Evolutionary conservation across 2,329 filamentous ascomycete genomes (phyloP).

Genomic region (Onygenales sp.): DNA sequence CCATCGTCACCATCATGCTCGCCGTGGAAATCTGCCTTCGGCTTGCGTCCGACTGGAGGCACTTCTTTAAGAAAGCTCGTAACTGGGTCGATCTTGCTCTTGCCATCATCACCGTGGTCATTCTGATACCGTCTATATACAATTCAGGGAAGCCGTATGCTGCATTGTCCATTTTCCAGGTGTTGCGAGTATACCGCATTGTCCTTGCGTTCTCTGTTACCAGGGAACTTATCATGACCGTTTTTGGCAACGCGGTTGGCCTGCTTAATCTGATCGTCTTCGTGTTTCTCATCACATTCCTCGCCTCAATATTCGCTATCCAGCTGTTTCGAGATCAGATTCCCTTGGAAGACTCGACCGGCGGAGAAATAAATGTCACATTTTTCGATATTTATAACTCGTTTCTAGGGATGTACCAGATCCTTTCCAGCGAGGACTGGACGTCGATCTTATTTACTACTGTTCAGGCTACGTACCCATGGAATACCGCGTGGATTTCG

Average conservation of each 20-base stretch:
- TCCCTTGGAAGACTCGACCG: constrained; percentile 51
- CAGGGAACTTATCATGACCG: constrained; percentile 70
- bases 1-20: constrained; percentile 66
- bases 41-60: constrained; percentile 67
- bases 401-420: constrained; percentile 95
- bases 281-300: constrained; percentile 88
- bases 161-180: constrained; percentile 89
- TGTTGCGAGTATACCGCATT: constrained; percentile 81
- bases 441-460: constrained; percentile 77
- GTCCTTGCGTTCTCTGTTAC: constrained; percentile 85
- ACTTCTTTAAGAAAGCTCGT: constrained; percentile 62
- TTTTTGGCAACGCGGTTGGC: constrained; percentile 85
- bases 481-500: constrained; percentile 80
- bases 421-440: constrained; percentile 95
- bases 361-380: constrained; percentile 57
- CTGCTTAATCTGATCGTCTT: constrained; percentile 91
- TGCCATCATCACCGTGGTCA: constrained; percentile 71
- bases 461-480: constrained; percentile 56
- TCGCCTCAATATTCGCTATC: constrained; percentile 84
- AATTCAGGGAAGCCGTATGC: constrained; percentile 63
- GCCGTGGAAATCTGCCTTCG: constrained; percentile 75
- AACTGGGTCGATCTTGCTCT: constrained; percentile 76
- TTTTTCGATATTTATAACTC: constrained; percentile 92
- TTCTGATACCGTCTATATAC: constrained; percentile 73
- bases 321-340: constrained; percentile 89